These are phyloP conservation scores for Chaetomium cochliodes DNA, from an alignment of 495 filamentous ascomycete species.

Conservation along the genomic window DNA sequence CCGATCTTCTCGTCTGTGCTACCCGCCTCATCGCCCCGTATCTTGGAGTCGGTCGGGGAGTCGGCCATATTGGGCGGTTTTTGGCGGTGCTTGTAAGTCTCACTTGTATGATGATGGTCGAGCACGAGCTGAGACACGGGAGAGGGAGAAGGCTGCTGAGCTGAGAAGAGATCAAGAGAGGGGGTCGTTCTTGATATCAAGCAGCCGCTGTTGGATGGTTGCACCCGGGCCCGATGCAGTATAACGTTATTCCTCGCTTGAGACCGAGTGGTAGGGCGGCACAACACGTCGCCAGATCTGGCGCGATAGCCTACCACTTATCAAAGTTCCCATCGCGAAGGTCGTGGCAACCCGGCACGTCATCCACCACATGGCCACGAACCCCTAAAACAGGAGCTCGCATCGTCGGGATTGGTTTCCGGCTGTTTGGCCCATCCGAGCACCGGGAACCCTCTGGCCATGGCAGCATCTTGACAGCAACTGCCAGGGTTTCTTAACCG, in stretches of 20 bases:
- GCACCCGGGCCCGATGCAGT: neutral
- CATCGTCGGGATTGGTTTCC: neutral
- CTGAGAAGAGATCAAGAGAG: neutral
- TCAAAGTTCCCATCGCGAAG: neutral
- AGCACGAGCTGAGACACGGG: neutral
- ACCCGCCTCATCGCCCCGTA: conserved; percentile 6
- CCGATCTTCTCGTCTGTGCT: conserved; percentile 26
- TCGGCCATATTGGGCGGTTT: conserved; percentile 2
- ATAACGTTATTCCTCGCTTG: neutral
- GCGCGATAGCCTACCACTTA: neutral
- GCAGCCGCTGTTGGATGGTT: neutral
- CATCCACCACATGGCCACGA: neutral
- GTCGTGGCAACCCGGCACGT: conserved; percentile 4
- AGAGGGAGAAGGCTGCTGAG: neutral
- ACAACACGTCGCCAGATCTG: neutral
- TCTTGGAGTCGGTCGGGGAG: neutral
- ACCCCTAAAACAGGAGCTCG: neutral
- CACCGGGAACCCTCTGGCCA: neutral
- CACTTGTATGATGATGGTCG: neutral
- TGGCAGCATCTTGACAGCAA: neutral
- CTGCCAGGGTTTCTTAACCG: neutral
- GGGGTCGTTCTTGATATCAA: neutral
- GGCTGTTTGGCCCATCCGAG: neutral
- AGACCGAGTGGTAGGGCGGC: neutral
- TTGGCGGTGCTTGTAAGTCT: neutral